phyloP scores from a whole-genome alignment of 257 asterid species.

The Dorcoceras hygrometricum region DNA sequence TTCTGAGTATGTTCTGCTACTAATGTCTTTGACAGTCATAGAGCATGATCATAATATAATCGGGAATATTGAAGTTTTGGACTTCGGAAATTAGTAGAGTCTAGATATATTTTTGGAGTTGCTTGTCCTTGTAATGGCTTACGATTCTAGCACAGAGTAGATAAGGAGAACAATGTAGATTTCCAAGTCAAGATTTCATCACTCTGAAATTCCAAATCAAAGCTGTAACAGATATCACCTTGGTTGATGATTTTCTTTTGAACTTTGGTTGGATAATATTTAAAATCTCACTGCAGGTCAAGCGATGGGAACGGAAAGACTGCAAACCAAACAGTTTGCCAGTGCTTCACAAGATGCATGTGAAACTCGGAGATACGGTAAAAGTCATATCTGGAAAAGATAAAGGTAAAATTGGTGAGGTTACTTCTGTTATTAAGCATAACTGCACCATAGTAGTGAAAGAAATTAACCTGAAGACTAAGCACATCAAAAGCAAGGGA shows the following conservation, averaged over 20 bases:
- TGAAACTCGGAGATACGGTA: conserved; percentile 82
- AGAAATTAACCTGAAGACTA: conserved; percentile 89
- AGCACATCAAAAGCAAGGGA: conserved; percentile 80
- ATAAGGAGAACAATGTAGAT: neutral
- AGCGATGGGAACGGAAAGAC: conserved; percentile 89
- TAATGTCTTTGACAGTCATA: neutral
- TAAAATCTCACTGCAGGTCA: conserved; percentile 46
- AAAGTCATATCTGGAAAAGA: conserved; percentile 92
- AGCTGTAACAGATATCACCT: too few relatives aligned
- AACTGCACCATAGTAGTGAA: conserved; percentile 66
- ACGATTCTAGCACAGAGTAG: neutral
- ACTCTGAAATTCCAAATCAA: too few relatives aligned
- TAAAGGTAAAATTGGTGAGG: conserved; percentile 84
- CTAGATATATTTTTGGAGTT: neutral
- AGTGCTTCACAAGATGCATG: conserved; percentile 84
- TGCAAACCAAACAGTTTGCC: conserved; percentile 98
- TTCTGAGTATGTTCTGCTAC: neutral
- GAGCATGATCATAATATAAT: neutral
- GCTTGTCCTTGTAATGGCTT: neutral
- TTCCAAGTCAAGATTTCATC: too few relatives aligned
- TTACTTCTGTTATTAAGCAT: conserved; percentile 61
- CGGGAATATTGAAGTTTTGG: conserved; percentile 4
- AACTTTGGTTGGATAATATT: too few relatives aligned
- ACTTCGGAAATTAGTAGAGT: neutral
- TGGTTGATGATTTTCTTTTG: neutral